Conservation (phyloP, 1,139 yeast genomes). For the Scheffersomyces parashehatae region DNA sequence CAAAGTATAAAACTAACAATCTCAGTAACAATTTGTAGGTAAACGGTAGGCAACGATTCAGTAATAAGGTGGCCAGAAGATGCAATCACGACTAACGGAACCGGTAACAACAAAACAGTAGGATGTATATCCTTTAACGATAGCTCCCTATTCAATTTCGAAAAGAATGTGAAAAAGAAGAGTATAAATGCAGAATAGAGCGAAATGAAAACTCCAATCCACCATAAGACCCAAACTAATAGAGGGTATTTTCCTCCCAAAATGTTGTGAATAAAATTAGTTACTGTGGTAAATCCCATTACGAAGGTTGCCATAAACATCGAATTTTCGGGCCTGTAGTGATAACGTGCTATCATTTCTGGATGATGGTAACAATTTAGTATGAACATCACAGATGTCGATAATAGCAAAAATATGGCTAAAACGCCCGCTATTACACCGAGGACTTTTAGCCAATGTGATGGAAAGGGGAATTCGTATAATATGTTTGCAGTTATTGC, state of each 20-base stretch:
- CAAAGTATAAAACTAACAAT: conserved; percentile 59
- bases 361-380: conserved; percentile 39
- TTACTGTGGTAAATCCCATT: conserved; percentile 75
- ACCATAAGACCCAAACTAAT: conserved; percentile 62
- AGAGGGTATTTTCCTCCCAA: conserved; percentile 33
- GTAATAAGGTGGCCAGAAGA: conserved; percentile 63
- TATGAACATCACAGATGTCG: conserved; percentile 37
- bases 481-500: conserved; percentile 69
- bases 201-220: conserved; percentile 58
- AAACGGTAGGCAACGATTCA: conserved; percentile 37
- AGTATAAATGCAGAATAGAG: conserved; percentile 28
- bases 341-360: conserved; percentile 29
- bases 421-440: conserved; percentile 59
- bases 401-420: conserved; percentile 50
- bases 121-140: conserved; percentile 1
- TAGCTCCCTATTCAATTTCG: conserved; percentile 7
- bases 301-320: conserved; percentile 75
- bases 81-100: conserved; percentile 72
- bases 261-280: conserved; percentile 51
- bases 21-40: conserved; percentile 52
- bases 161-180: conserved; percentile 8
- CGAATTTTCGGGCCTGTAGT: conserved; percentile 49
- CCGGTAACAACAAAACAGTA: conserved; percentile 56
- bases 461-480: conserved; percentile 63
- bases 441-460: conserved; percentile 58